Conservation (phyloP, 2,329 filamentous ascomycete species). For the Fusarium denticulatum region DNA sequence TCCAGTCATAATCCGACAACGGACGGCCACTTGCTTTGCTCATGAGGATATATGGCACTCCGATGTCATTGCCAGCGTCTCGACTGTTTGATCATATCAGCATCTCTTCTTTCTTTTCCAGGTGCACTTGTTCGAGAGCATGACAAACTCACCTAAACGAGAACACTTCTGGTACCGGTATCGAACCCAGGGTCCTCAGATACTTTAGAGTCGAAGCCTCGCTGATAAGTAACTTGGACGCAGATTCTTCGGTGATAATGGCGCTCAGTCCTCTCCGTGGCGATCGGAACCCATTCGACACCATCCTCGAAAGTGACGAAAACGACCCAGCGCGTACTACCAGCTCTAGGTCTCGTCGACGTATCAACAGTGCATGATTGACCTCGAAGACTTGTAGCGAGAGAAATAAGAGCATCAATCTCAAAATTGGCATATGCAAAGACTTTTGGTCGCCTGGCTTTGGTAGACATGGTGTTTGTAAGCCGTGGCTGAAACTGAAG, state of each 20-base stretch:
- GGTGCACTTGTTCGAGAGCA: not conserved
- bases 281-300: not conserved
- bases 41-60: not conserved
- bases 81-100: not conserved
- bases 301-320: not conserved
- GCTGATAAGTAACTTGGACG: not conserved
- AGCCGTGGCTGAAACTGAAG: not conserved
- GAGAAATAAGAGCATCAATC: not conserved
- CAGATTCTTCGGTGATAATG: not conserved
- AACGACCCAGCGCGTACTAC: not conserved
- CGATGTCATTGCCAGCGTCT: rapidly evolving
- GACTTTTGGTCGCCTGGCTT: not conserved
- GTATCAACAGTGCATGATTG: not conserved
- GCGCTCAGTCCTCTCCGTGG: not conserved
- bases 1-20: not conserved
- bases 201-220: not conserved
- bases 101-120: not conserved
- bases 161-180: not conserved
- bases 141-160: not conserved
- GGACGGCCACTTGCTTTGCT: not conserved
- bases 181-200: rapidly evolving
- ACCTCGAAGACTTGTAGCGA: rapidly evolving
- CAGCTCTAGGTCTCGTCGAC: not conserved
- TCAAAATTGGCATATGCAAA: not conserved
- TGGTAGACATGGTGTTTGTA: not conserved